Evolutionary conservation across 2,329 filamentous ascomycete species (phyloP), one percentile per base, ranked within the genome.

Genomic region (Pseudogymnoascus verrucosus): DNA sequence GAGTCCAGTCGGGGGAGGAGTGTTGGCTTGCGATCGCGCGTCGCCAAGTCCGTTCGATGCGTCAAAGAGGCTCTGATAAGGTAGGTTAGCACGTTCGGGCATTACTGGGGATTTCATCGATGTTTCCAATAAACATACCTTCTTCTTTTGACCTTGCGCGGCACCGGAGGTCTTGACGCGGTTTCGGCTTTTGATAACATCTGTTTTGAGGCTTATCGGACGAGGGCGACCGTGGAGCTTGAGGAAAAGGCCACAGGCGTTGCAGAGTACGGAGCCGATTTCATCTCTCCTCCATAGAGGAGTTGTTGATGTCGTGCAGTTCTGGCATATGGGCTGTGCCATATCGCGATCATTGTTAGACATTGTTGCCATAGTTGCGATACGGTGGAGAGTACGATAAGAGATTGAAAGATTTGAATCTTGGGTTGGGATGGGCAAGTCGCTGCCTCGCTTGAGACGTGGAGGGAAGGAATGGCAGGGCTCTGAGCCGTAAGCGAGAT

Each of bases 111-210:
- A 63, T 14, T 39, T 64, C 66, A 63, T 61, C 73, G 71, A 51
- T 75, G 71, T 28, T 72, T 70, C n/a, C 10, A 34, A 61, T 44
- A 63, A 60, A 73, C 78, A 72, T 79, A 91, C 91, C 87, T 96
- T 96, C 76, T 88, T 93, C 72, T 91, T 89, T 57, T 88, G 86
- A 67, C 90, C 84, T 71, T 93, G 84, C 2, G 80, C 90, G 7
- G 89, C 85, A 62, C 85, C 84, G 76, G 86, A 84, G 28, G 92
- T 95, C 82, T 98, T 98, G 70, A 98, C 93, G 68, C 95, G 88
- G 78, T 99, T 99, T 72, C 95, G 91, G 80, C 93, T 97, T 82
- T 99, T 99, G 80, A 99, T 99, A 69, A 98, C 93, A 80, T 99
- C 95, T 60, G 95, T 98, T 83, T 99, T 99, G 71, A 99, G 84